These are phyloP conservation scores for Cystobasidium ongulense DNA, from an alignment of 768 basidiomycete species.

Conservation along the genomic window DNA sequence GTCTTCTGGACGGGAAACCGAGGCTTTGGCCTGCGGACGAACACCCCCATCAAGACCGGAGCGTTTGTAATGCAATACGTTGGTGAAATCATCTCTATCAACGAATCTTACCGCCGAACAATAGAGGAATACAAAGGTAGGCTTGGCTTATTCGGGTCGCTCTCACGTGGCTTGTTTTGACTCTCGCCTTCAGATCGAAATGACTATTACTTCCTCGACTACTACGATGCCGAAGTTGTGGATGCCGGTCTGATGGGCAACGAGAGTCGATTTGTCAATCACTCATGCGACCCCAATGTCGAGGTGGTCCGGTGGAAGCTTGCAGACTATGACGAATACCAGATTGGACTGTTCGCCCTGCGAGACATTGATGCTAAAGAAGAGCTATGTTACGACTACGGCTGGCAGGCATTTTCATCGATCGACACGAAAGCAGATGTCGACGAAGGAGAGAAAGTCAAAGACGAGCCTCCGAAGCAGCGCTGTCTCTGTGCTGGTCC, in stretches of 20 bases:
- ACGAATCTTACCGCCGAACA: constrained; percentile 37
- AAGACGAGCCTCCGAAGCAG: constrained; percentile 40
- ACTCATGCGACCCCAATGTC: constrained; percentile 46
- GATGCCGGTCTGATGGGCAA: constrained; percentile 47
- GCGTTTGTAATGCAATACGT: constrained; percentile 47
- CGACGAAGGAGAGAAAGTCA: constrained; percentile 34
- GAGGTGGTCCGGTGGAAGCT: constrained; percentile 46
- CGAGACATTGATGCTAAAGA: constrained; percentile 45
- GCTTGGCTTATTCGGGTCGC: constrained; percentile 3
- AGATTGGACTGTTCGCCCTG: constrained; percentile 47
- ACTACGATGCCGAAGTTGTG: constrained; percentile 47
- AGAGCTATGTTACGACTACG: constrained; percentile 41
- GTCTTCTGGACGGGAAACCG: constrained; percentile 45
- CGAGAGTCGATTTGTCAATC: constrained; percentile 48
- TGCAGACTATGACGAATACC: constrained; percentile 44
- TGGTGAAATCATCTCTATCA: constrained; percentile 42
- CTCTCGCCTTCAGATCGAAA: constrained; percentile 33
- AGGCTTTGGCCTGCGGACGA: constrained; percentile 45
- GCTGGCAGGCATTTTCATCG: constrained; percentile 41
- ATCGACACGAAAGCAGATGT: constrained; percentile 24
- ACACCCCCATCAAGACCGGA: constrained; percentile 41
- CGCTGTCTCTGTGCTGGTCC: constrained; percentile 45
- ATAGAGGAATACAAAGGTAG: background rate
- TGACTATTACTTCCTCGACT: constrained; percentile 48
- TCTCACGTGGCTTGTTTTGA: constrained; percentile 29